These are phyloP conservation scores for Platanthera guangdongensis DNA, from an alignment of 106 monocot species.

Conservation along the genomic window DNA sequence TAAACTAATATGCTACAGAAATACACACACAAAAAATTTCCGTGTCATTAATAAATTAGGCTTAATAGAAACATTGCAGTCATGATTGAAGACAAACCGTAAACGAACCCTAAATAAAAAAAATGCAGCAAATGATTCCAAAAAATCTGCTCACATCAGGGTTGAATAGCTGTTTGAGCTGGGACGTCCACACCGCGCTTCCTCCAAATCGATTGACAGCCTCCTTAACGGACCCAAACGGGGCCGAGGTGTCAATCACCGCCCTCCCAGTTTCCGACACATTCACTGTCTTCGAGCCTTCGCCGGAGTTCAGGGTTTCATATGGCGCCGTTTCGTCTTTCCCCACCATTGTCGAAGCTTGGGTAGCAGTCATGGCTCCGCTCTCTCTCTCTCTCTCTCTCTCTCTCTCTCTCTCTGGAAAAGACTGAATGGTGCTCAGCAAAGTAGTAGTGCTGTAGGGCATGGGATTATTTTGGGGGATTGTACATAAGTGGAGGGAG, in stretches of 20 bases:
- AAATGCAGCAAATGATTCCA: background rate
- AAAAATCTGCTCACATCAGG: background rate
- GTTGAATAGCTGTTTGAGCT: slow-evolving; percentile 4
- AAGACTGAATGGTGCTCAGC: too few species aligned
- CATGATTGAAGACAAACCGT: too few species aligned
- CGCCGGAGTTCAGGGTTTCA: background rate
- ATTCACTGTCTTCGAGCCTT: background rate
- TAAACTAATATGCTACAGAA: too few species aligned
- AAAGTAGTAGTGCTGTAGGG: too few species aligned
- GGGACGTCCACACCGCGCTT: slow-evolving; percentile 16
- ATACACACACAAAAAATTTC: too few species aligned
- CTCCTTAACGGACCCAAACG: slow-evolving; percentile 31
- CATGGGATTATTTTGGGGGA: too few species aligned
- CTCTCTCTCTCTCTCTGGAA: too few species aligned
- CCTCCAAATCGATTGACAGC: slow-evolving; percentile 32
- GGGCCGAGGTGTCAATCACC: slow-evolving; percentile 34
- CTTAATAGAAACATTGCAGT: too few species aligned
- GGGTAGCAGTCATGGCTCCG: background rate
- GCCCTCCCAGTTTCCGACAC: background rate
- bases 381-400: too few species aligned
- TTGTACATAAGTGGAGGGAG: too few species aligned
- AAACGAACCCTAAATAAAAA: background rate
- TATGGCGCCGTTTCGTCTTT: background rate
- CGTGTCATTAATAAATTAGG: too few species aligned
- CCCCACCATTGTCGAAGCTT: background rate